Conservation (phyloP, 2,329 filamentous ascomycete genomes). For the Cercospora nicotianae region DNA sequence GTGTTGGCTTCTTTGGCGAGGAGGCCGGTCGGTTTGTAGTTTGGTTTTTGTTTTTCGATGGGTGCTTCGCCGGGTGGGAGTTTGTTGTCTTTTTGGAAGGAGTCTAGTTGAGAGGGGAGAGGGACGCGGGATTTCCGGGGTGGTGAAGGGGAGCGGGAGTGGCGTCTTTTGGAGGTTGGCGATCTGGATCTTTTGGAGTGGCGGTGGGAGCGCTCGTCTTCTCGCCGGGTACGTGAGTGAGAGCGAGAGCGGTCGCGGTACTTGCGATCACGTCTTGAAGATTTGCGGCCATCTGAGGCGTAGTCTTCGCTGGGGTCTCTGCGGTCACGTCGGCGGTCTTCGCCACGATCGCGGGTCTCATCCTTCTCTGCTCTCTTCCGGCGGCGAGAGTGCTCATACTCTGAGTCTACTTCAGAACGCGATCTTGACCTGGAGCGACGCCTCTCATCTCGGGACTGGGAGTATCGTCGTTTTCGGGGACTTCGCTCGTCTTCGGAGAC, state of each 20-base stretch:
- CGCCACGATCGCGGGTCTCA: constrained; percentile 4
- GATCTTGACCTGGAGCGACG: not conserved
- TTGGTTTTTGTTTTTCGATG: constrained; percentile 78
- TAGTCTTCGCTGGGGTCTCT: constrained; percentile 18
- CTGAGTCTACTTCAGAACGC: constrained; percentile 2
- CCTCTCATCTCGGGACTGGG: not conserved
- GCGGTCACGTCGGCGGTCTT: constrained; percentile 15
- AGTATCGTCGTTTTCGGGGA: constrained; percentile 9
- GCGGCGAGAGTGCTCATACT: constrained; percentile 8
- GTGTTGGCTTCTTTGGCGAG: constrained; percentile 87
- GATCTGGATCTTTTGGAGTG: constrained; percentile 32
- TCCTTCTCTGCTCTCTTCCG: constrained; percentile 13
- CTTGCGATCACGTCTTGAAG: constrained; percentile 22
- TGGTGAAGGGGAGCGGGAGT: constrained; percentile 42
- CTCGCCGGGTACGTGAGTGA: constrained; percentile 27
- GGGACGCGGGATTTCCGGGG: constrained; percentile 45
- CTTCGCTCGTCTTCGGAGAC: constrained; percentile 10
- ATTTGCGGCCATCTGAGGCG: constrained; percentile 14
- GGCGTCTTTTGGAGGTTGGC: constrained; percentile 37
- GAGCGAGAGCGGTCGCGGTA: constrained; percentile 27
- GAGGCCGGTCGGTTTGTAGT: constrained; percentile 75
- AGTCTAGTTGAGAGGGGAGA: constrained; percentile 49
- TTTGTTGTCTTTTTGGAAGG: constrained; percentile 38
- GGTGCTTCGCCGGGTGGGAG: constrained; percentile 36
- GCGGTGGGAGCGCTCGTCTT: constrained; percentile 23